Percentiles rank a stretch among this genome's conserved stretches.
Conservation (phyloP, 208 protist genomes). For the Trichomonas tenax region DNA sequence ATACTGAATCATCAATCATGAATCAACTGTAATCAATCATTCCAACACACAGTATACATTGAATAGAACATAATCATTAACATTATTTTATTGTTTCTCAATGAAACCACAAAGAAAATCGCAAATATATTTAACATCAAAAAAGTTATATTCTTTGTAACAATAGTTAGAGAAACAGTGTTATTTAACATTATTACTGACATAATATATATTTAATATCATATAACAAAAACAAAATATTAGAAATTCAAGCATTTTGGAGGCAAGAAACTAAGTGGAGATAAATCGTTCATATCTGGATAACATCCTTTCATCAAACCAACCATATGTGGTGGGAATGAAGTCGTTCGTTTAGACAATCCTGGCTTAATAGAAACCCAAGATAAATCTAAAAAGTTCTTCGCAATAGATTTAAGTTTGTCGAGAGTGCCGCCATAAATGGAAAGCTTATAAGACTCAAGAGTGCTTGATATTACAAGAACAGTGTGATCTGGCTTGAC, state of each 20-base stretch:
- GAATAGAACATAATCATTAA: too few relatives aligned
- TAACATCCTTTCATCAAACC: background rate
- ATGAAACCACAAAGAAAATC: too few relatives aligned
- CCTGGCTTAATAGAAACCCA: background rate
- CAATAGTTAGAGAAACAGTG: too few relatives aligned
- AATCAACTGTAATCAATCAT: too few relatives aligned
- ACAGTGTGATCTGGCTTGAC: background rate
- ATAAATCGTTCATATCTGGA: background rate
- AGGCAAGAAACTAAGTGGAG: background rate
- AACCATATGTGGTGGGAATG: background rate
- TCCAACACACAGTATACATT: too few relatives aligned
- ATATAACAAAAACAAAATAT: background rate
- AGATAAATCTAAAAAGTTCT: background rate
- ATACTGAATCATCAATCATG: too few relatives aligned
- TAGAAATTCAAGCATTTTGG: background rate
- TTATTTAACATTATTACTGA: too few relatives aligned
- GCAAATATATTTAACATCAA: too few relatives aligned
- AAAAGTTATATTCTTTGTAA: too few relatives aligned
- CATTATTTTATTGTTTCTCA: too few relatives aligned
- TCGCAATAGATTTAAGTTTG: background rate
- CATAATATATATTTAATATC: background rate
- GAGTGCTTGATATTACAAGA: background rate
- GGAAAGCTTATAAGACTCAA: background rate
- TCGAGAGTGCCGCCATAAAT: background rate
- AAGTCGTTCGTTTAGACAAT: background rate